Percentiles rank a stretch among this genome's conserved stretches.
Conservation (phyloP, 176 grass and related monocot genomes). For the Poa annua region DNA sequence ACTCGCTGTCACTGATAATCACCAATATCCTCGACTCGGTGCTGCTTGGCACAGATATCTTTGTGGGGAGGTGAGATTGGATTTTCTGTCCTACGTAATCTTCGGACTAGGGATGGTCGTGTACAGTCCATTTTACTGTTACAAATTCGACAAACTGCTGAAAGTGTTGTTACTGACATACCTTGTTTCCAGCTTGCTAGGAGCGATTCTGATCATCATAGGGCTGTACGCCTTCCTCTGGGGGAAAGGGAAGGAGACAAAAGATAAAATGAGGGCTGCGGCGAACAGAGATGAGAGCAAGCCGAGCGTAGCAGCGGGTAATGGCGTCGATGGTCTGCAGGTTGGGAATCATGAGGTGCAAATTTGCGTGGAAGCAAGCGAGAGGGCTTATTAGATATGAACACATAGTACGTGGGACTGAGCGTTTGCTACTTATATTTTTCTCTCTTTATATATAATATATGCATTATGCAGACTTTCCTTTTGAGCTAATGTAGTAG, state of each 20-base stretch:
- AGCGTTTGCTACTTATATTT: not conserved
- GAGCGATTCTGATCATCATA: constrained; percentile 37
- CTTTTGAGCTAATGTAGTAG: not conserved
- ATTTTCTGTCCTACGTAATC: not conserved
- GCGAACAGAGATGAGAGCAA: not conserved
- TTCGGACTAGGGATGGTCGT: not conserved
- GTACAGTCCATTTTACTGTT: not conserved
- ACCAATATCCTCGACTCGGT: constrained; percentile 30
- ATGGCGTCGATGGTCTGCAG: not conserved
- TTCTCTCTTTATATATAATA: not conserved
- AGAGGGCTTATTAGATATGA: not conserved
- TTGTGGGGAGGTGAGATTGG: constrained; percentile 41
- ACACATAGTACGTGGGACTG: not conserved
- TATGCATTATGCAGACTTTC: not conserved
- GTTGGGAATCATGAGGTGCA: not conserved
- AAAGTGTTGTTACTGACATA: not conserved
- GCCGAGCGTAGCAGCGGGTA: too few species aligned
- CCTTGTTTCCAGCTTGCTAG: constrained; percentile 41
- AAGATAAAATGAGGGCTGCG: not conserved
- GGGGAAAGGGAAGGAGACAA: constrained; percentile 49
- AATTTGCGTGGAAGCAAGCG: not conserved
- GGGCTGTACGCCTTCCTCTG: constrained; percentile 60
- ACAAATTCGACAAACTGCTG: constrained; percentile 9
- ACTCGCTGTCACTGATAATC: constrained; percentile 48
- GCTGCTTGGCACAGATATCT: constrained; percentile 46